phyloP scores from a whole-genome alignment of 345 rosid genomes.

The Combretum micranthum region DNA sequence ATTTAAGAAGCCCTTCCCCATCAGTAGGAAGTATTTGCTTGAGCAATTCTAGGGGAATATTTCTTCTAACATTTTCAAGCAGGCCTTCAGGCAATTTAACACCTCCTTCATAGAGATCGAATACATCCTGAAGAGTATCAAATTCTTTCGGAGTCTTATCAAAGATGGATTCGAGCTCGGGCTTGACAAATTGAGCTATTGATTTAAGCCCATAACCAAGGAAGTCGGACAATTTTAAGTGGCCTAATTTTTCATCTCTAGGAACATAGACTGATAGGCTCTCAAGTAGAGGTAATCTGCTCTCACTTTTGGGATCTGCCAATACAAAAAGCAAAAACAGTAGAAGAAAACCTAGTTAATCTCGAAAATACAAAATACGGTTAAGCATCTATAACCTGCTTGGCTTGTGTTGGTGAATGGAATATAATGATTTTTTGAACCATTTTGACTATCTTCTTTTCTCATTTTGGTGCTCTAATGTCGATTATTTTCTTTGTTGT shows the following conservation, averaged over 20 bases:
- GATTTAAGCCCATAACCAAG: constrained; percentile 7
- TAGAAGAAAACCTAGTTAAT: neutral
- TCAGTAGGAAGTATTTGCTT: constrained; percentile 5
- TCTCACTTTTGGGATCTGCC: constrained; percentile 1
- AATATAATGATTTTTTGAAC: too few relatives aligned
- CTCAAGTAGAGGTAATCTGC: neutral
- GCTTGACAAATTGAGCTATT: constrained; percentile 6
- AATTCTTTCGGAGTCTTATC: constrained; percentile 10
- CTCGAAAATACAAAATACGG: neutral
- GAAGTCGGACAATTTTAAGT: constrained; percentile 2
- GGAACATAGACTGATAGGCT: constrained; percentile 3
- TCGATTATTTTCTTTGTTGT: too few relatives aligned
- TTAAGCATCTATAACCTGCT: neutral
- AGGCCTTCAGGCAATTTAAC: constrained; percentile 4
- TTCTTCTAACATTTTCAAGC: constrained; percentile 1
- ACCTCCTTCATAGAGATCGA: constrained; percentile 10
- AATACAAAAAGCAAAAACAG: neutral
- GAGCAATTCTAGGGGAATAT: constrained; percentile 8
- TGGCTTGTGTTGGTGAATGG: too few relatives aligned
- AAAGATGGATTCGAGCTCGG: neutral
- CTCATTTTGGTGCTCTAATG: too few relatives aligned
- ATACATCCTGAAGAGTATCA: constrained; percentile 4
- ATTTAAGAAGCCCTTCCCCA: constrained; percentile 9
- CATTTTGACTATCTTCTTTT: too few relatives aligned
- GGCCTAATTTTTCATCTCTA: neutral